Base-by-base conservation (phyloP, 257 asterid species). In the Penstemon newberryi region DNA sequence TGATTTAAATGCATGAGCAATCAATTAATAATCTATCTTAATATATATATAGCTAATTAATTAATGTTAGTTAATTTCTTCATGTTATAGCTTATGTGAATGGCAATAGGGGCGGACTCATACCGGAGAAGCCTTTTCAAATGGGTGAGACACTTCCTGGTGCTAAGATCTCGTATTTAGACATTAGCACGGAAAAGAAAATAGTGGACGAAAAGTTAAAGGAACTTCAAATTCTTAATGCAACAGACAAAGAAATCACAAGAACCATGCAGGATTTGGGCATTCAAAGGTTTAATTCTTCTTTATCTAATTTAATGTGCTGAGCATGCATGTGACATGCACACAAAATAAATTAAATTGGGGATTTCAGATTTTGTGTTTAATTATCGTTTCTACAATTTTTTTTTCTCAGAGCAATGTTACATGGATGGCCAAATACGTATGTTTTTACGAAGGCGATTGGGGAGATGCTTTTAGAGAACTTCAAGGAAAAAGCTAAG, bases 371-470 rank as follows among this genome's bases (percentile, higher is more conserved):
- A 25, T 25, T 25, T 25, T 25, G 33, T 25, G 33, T 25, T 25
- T 1, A 25, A 25, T 25, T 25, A 25, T 0, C 18, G 18, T 15
- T 15, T 15, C 18, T 25, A 9, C 7, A n/a, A 10, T 37, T 65
- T n/a, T 12, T 13, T 49, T 39, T 11, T 45, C 9, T 9, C 70
- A 85, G 92, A 76, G 84, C 95, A 65, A 75, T 0, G 50, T 6
- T 83, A 60, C 87, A 88, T 74, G 92, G 95, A 4, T 88, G 95
- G 92, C 90, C 92, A 59, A 88, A 88, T 69, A 82, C 95, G 18
- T 88, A 88, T 40, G 82, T 77, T 8, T 85, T 84, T 72, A 88
- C 92, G 15, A 88, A 85, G 75, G 92, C 95, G 59, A 82, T 88
- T 79, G 95, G 85, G 15, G 95, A 88, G 65, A 88, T 85, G 90